Base-by-base conservation (phyloP, 2,329 filamentous ascomycete species). In the Harringtonia lauricola region DNA sequence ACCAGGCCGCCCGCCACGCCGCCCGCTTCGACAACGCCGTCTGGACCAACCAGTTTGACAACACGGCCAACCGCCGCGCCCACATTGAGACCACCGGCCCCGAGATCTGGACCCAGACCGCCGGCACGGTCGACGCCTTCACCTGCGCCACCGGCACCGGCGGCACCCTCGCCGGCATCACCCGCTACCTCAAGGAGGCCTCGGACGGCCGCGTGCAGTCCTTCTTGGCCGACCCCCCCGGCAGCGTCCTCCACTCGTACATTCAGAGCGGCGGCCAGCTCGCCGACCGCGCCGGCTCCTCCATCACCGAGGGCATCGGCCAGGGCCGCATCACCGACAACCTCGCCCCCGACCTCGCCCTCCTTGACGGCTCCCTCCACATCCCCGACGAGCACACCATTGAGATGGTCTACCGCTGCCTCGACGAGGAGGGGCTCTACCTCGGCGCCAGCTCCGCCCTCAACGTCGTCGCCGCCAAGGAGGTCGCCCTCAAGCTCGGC, bases 11-110 rank as follows among this genome's bases (percentile, higher is more conserved):
- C 47, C 72, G 90, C 35, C 90, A 96, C 64, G 92, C 92, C n/a
- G 88, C 92, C 61, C 63, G 71, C 3, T 66, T 94, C 39, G 81
- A 86, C 15, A 92, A 92, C 56, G 88, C 90, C 9, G 89, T 96
- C 14, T 98, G 92, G 92, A 98, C 92, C 36, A 94, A 98, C 65
- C 92, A 98, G 67, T 98, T 98, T 66, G 92, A 98, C 63, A 98
- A 98, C 68, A 80, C 74, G 42, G 92, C 92, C 42, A 98, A 98
- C 65, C 76, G 92, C 42, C 81, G 85, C 57, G 92, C 92, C 39
- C 92, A 98, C 61, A 83, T 96, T 54, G 90, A 95, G 70, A 96
- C 90, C 2, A 98, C 92, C 1, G 92, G 92, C 0, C 92, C 92
- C 0, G 92, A 98, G 66, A 95, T 98, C 59, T 98, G 92, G 92